Evolutionary conservation across 2,329 filamentous ascomycete genomes (phyloP).

Genomic region (Penicillium paneum): DNA sequence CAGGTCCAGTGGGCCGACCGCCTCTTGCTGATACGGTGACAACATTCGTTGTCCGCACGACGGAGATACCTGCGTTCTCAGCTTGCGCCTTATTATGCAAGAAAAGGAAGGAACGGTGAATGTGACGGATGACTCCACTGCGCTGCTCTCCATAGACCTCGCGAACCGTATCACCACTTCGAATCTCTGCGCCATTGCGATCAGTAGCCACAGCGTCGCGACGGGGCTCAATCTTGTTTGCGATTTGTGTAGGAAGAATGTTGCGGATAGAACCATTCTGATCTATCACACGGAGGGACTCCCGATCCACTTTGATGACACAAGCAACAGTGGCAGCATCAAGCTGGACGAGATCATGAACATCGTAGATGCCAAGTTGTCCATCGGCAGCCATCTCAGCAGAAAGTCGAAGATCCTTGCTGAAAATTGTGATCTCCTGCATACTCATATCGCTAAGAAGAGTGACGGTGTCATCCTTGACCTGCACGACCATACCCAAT

Average conservation of each 20-base stretch:
- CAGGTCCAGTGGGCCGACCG: conserved; percentile 71
- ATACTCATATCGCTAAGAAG: conserved; percentile 89
- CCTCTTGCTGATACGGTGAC: conserved; percentile 92
- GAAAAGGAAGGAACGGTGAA: conserved; percentile 90
- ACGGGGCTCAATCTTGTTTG: conserved; percentile 79
- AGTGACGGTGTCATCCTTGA: conserved; percentile 87
- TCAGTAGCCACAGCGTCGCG: conserved; percentile 88
- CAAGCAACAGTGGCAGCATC: conserved; percentile 90
- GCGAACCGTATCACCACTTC: conserved; percentile 85
- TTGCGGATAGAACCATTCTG: conserved; percentile 81
- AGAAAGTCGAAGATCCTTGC: conserved; percentile 90
- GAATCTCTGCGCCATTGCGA: conserved; percentile 87
- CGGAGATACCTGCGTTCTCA: conserved; percentile 87
- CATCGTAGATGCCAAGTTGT: conserved; percentile 77
- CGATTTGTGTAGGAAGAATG: conserved; percentile 85
- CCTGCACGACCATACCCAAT: conserved; percentile 94
- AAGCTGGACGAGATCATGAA: conserved; percentile 91
- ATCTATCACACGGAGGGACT: conserved; percentile 84
- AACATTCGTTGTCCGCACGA: conserved; percentile 79
- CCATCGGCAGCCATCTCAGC: conserved; percentile 86
- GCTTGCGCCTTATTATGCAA: conserved; percentile 77
- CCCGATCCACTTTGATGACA: conserved; percentile 91
- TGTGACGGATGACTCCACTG: conserved; percentile 85
- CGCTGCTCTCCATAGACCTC: conserved; percentile 83
- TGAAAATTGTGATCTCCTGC: conserved; percentile 94